Conservation (phyloP, 495 filamentous ascomycete species). For the Aspergillus nanangensis region DNA sequence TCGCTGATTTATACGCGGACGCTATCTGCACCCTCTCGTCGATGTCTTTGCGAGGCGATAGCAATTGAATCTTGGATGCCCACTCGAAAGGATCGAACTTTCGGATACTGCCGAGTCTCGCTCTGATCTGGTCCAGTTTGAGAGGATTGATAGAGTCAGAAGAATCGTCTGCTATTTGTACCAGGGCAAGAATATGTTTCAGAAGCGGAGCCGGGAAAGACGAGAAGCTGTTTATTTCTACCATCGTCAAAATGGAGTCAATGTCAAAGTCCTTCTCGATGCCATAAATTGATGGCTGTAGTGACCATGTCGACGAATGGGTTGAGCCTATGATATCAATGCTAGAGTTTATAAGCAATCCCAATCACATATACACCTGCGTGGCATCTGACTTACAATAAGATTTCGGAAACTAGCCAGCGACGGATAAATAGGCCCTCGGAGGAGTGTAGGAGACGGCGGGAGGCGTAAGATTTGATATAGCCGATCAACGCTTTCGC, state of each 20-base stretch:
- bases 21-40: neutral
- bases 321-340: conserved; percentile 2
- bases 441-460: neutral
- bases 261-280: conserved; percentile 1
- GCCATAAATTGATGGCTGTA: neutral
- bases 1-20: conserved; percentile 1
- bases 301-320: neutral
- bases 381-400: neutral
- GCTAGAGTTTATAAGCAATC: no score
- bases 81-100: neutral
- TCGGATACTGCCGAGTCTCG: neutral
- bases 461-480: neutral
- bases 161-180: neutral
- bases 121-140: neutral
- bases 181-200: neutral
- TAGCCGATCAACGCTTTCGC: neutral
- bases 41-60: neutral
- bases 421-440: neutral
- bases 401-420: neutral
- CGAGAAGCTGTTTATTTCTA: neutral
- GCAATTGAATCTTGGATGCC: neutral
- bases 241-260: neutral
- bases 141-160: neutral
- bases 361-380: neutral
- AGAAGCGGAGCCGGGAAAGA: conserved; percentile 1